Percentiles rank a stretch among this genome's conserved stretches.
phyloP scores from a whole-genome alignment of 257 asterid species.

The Plantago major region DNA sequence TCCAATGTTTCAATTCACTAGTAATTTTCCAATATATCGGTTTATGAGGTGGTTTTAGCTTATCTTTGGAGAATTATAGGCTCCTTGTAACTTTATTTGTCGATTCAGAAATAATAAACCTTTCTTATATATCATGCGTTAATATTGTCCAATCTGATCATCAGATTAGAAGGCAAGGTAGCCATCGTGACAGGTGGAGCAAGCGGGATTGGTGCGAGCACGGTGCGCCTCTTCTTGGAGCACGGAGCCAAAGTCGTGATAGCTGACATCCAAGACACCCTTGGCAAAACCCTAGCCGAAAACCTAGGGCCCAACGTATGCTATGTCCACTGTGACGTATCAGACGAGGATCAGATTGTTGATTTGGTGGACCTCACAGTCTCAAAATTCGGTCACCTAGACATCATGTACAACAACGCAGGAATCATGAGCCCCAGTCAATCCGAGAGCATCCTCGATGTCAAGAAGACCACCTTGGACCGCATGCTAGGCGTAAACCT shows the following conservation, averaged over 20 bases:
- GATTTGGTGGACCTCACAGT: slow-evolving; percentile 28
- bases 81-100: too few relatives aligned
- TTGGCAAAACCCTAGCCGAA: slow-evolving; percentile 19
- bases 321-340: slow-evolving; percentile 39
- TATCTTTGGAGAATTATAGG: too few relatives aligned
- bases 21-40: too few relatives aligned
- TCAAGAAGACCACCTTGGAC: slow-evolving; percentile 18
- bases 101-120: too few relatives aligned
- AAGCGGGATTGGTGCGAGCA: slow-evolving; percentile 30
- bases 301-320: slow-evolving; percentile 22
- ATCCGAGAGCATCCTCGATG: slow-evolving; percentile 5
- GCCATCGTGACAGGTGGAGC: slow-evolving; percentile 39
- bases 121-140: too few relatives aligned
- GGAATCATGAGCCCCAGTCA: slow-evolving; percentile 16
- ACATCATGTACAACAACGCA: slow-evolving; percentile 41
- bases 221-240: slow-evolving; percentile 21
- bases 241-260: slow-evolving; percentile 43
- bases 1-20: too few relatives aligned
- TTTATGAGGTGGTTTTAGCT: too few relatives aligned
- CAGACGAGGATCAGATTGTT: slow-evolving; percentile 25
- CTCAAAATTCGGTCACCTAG: slow-evolving; percentile 35
- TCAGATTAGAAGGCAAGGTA: slow-evolving; percentile 34
- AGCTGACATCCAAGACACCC: slow-evolving; percentile 36
- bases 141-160: neutral
- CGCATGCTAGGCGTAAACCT: slow-evolving; percentile 35